Evolutionary conservation across 352 stramenopile genomes (phyloP).

Genomic region (Globisporangium iwayamae): DNA sequence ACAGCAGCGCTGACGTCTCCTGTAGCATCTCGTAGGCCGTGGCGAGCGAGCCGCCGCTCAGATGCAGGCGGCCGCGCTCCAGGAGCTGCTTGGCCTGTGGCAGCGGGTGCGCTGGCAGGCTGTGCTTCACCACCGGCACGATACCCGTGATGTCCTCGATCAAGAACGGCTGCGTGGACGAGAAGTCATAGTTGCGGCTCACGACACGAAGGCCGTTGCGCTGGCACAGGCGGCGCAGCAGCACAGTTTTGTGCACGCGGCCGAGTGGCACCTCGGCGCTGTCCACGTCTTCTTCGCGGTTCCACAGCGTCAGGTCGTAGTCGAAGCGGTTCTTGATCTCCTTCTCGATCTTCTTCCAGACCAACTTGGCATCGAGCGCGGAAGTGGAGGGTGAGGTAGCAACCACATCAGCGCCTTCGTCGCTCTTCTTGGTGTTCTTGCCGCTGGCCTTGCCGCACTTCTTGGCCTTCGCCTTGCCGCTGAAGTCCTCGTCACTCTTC

Average conservation of each 20-base stretch:
- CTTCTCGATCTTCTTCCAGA: slow-evolving; percentile 60
- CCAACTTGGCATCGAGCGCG: slow-evolving; percentile 31
- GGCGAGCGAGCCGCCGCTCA: slow-evolving; percentile 70
- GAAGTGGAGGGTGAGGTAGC: slow-evolving; percentile 2
- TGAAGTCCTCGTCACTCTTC: slow-evolving; percentile 30
- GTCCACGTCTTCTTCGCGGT: slow-evolving; percentile 23
- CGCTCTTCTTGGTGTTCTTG: slow-evolving; percentile 24
- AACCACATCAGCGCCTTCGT: neutral
- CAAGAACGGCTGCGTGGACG: slow-evolving; percentile 70
- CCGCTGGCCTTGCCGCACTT: slow-evolving; percentile 39
- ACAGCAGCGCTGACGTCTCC: slow-evolving; percentile 91
- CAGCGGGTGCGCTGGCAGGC: slow-evolving; percentile 74
- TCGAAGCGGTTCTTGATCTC: slow-evolving; percentile 76
- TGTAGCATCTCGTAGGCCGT: slow-evolving; percentile 84
- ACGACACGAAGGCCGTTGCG: slow-evolving; percentile 89
- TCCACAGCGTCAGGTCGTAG: slow-evolving; percentile 77
- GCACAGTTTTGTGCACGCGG: slow-evolving; percentile 67
- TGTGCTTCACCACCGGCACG: slow-evolving; percentile 93
- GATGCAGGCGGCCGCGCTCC: slow-evolving; percentile 83
- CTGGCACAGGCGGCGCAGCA: slow-evolving; percentile 93
- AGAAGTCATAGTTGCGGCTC: slow-evolving; percentile 89
- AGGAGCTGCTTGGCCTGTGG: slow-evolving; percentile 78
- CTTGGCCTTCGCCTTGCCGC: slow-evolving; percentile 21
- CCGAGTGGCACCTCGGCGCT: slow-evolving; percentile 26
- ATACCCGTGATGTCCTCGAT: slow-evolving; percentile 91